These are phyloP conservation scores for Agastache rugosa DNA, from an alignment of 257 asterid genomes.

Conservation along the genomic window DNA sequence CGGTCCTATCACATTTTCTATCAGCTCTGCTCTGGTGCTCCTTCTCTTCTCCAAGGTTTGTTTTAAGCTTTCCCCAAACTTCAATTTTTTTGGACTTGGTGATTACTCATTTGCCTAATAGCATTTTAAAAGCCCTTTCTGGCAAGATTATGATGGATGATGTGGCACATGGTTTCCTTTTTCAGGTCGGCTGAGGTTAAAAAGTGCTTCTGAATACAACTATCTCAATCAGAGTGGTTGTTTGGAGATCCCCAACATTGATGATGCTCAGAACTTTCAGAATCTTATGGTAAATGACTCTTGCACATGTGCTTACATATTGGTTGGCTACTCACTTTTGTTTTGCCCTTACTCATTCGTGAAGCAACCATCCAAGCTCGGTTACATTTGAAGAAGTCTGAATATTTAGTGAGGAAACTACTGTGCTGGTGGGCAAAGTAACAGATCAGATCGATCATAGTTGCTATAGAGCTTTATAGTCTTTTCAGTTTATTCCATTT, in stretches of 20 bases:
- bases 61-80: slow-evolving; percentile 31
- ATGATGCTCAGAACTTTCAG: slow-evolving; percentile 73
- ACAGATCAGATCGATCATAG: slow-evolving; percentile 12
- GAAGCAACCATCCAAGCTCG: background rate
- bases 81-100: slow-evolving; percentile 6
- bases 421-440: slow-evolving; percentile 28
- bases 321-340: slow-evolving; percentile 3
- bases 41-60: slow-evolving; percentile 84
- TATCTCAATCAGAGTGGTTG: slow-evolving; percentile 85
- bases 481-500: slow-evolving; percentile 18
- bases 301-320: background rate
- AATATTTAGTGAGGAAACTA: slow-evolving; percentile 12
- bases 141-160: slow-evolving; percentile 25
- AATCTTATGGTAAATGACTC: slow-evolving; percentile 57
- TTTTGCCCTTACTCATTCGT: background rate
- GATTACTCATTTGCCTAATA: slow-evolving; percentile 4
- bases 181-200: slow-evolving; percentile 77
- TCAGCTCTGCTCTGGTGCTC: slow-evolving; percentile 95
- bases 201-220: slow-evolving; percentile 66
- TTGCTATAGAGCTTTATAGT: slow-evolving; percentile 28
- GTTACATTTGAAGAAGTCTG: slow-evolving; percentile 20
- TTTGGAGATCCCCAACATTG: slow-evolving; percentile 63
- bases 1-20: slow-evolving; percentile 93
- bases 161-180: slow-evolving; percentile 33
- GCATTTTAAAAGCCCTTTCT: background rate